Base-by-base conservation (phyloP, 352 stramenopile species). In the Phytopythium kandeliae region DNA sequence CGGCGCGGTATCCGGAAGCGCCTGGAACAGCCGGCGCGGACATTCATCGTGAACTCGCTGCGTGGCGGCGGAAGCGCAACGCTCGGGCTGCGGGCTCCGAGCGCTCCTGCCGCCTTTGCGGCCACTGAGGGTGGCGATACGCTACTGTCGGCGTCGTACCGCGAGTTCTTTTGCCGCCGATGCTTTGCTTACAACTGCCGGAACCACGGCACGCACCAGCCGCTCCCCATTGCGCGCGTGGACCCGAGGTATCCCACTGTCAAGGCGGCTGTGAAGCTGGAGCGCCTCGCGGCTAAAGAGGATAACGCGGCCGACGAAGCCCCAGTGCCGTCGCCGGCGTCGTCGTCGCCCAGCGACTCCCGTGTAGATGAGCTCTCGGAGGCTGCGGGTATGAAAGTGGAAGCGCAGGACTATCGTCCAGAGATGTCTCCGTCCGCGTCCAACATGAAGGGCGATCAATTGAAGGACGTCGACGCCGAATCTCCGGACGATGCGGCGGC, bases 181-280 rank as follows among this genome's bases (percentile, higher is more conserved):
- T 93, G 83, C 60, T 86, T 71, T 47, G 40, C 54, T 35, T 93
- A 88, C 67, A 89, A 82, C 50, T 93, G 83, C 54, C 60, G 75
- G 54, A 69, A 85, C 28, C 83, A 93, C 55, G 80, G 78, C 16
- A 58, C 70, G 38, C 54, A 75, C 9, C 77, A 89, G 49, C 76
- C 78, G 11, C 35, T 65, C 24, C 60, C 76, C 9, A 38, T 58
- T 22, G 57, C 72, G 38, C 76, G 78, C 8, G 60, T 63, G 1
- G 78, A 92, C 52, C 81, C 81, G 4, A 59, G 51, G 7, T 81
- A 86, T 57, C 81, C 81, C 0, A 5, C 54, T 0, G 69, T 86
- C 16, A 86, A 85, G 49, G 67, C 65, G 28, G 51, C 66, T 13
- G 42, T 55, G n/a, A 69, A 67, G 35, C 50, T 81, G 15, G 64